Evolutionary conservation across 345 rosid genomes (phyloP), one percentile per base, ranked within the genome.

Genomic region (Balakata baccata): DNA sequence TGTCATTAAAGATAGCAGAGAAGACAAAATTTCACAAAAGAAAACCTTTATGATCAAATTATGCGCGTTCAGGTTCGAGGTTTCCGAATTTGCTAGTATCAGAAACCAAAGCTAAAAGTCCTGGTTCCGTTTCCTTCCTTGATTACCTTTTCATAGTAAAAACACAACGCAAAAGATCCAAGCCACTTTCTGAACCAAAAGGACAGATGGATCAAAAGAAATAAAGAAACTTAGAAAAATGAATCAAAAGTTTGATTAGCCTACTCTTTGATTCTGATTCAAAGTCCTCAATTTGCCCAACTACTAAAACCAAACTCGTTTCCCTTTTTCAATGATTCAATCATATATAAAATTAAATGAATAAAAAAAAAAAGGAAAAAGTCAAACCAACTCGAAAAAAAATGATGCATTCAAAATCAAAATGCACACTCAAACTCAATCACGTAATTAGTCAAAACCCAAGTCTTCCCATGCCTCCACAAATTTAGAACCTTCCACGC

Each of bases 361-460:
- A 25, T 38, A 52, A 25, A 71, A 14, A 20, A 45, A 43, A n/a
- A 49, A 11, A 13, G 59, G 8, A 9, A 72, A 63, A 61, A 70
- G 64, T 70, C 74, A 72, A 63, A 50, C 3, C 20, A 46, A 62
- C 75, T 3, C 53, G 39, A 64, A 41, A 64, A 64, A 25, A 53
- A 43, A 54, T 22, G 70, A 73, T 70, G 41, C 46, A 9, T 53
- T 64, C 70, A 43, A 41, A 52, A 38, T 14, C 63, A 7, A 64
- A 62, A 73, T 5, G 69, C 61, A 14, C 37, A 37, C 50, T 51
- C 75, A 64, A 64, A 43, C 47, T 43, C 34, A 29, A 29, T 45
- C 14, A 11, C 11, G 16, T 51, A 18, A 9, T 12, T 47, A 60
- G 75, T 62, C 67, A 61, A 71, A 43, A 18, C 43, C 54, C 41